phyloP scores from a whole-genome alignment of 2,329 filamentous ascomycete genomes.

The Aspergillus niger region DNA sequence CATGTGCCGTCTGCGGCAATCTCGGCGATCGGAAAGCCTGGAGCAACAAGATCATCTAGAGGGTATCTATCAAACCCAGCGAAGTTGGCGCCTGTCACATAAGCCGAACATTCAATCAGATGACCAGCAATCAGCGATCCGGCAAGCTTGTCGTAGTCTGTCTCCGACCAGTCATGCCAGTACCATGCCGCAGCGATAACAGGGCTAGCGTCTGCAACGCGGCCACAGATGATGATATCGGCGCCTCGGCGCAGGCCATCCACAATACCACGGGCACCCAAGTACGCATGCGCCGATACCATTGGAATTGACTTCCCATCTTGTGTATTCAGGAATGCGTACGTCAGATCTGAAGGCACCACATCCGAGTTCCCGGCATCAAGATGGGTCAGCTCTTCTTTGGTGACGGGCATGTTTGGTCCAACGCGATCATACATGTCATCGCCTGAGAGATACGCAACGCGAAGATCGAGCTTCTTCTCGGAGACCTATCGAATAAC shows the following conservation, averaged over 20 bases:
- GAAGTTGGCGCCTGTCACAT: constrained; percentile 59
- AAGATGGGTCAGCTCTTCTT: constrained; percentile 43
- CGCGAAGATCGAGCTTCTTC: constrained; percentile 40
- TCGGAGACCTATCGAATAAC: constrained; percentile 32
- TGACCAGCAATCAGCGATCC: constrained; percentile 56
- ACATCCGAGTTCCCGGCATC: constrained; percentile 44
- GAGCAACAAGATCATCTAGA: constrained; percentile 46
- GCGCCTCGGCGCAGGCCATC: constrained; percentile 47
- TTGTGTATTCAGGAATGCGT: constrained; percentile 41
- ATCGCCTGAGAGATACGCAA: constrained; percentile 52
- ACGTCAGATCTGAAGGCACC: constrained; percentile 37
- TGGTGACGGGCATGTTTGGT: constrained; percentile 34
- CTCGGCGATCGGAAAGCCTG: constrained; percentile 54
- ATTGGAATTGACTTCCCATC: constrained; percentile 47
- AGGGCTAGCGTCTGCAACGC: constrained; percentile 53
- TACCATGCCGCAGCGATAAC: constrained; percentile 60
- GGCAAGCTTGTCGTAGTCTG: constrained; percentile 53
- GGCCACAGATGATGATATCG: constrained; percentile 54
- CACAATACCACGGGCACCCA: constrained; percentile 54
- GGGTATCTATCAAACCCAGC: constrained; percentile 49
- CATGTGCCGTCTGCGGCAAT: constrained; percentile 49
- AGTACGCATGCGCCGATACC: constrained; percentile 50
- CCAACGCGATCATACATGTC: constrained; percentile 43
- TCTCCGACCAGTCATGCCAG: constrained; percentile 57
- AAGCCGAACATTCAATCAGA: constrained; percentile 57